A percentile compares a stretch with the other conserved stretches of the same genome.
phyloP scores from a whole-genome alignment of 805 yeast genomes.

The Nakazawaea holstii region DNA sequence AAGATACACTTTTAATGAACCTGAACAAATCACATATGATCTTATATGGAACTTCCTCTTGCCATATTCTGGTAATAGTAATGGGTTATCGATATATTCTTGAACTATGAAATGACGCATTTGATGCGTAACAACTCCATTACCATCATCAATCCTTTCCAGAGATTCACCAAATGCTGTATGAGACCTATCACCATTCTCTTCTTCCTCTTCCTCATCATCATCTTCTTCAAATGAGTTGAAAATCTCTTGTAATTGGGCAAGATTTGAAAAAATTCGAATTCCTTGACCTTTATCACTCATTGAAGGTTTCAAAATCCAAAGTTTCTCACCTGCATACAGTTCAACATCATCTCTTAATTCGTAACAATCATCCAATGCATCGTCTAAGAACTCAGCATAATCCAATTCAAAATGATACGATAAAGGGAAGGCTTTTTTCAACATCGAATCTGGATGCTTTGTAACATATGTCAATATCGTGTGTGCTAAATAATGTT shows the following conservation, averaged over 20 bases:
- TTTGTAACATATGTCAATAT: constrained; percentile 71
- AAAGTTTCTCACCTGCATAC: constrained; percentile 44
- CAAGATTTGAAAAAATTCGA: constrained; percentile 69
- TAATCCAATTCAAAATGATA: constrained; percentile 84
- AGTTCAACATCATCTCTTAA: constrained; percentile 69
- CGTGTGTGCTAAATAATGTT: constrained; percentile 83
- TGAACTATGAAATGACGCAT: constrained; percentile 89
- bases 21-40: constrained; percentile 72
- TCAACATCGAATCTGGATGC: constrained; percentile 61
- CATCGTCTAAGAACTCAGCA: constrained; percentile 93
- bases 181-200: constrained; percentile 18
- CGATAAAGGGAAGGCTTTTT: constrained; percentile 62
- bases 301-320: constrained; percentile 96
- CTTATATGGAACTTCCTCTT: constrained; percentile 85
- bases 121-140: constrained; percentile 79
- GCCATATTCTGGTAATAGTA: constrained; percentile 55
- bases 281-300: constrained; percentile 97
- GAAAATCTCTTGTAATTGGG: constrained; percentile 77
- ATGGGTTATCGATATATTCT: constrained; percentile 65
- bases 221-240: constrained; percentile 80
- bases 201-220: constrained; percentile 54
- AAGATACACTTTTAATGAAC: constrained; percentile 73
- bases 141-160: constrained; percentile 25
- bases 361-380: constrained; percentile 89
- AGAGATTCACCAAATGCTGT: neutral